Evolutionary conservation across 2,329 filamentous ascomycete species (phyloP).

Genomic region (Aspergillus chevalieri): DNA sequence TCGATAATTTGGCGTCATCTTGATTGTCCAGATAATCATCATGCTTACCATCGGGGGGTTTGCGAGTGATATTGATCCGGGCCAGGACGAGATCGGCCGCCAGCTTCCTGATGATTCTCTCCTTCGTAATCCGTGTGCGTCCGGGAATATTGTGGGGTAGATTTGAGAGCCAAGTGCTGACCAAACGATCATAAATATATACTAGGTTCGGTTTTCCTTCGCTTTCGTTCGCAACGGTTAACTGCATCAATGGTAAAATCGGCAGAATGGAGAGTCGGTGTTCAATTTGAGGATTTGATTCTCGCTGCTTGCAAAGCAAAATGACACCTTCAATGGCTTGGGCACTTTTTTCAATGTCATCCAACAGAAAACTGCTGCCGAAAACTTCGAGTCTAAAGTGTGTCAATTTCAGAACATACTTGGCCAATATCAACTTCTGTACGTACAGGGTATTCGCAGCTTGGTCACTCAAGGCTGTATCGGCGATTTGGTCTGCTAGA

Average conservation of each 20-base stretch:
- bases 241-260: slow-evolving; percentile 8
- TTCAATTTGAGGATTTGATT: slow-evolving; percentile 2
- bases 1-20: neutral
- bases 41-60: neutral
- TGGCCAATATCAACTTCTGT: neutral
- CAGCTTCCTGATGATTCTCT: slow-evolving; percentile 31
- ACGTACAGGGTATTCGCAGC: slow-evolving; percentile 26
- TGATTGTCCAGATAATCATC: neutral
- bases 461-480: slow-evolving; percentile 3
- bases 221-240: slow-evolving; percentile 1
- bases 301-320: slow-evolving; percentile 8
- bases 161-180: slow-evolving; percentile 31
- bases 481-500: slow-evolving; percentile 10
- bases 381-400: slow-evolving; percentile 27
- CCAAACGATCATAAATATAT: slow-evolving; percentile 29
- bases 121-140: slow-evolving; percentile 33
- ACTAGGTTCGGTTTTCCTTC: slow-evolving; percentile 15
- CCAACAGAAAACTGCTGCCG: slow-evolving; percentile 18
- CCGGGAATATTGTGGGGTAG: slow-evolving; percentile 29
- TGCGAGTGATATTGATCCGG: slow-evolving; percentile 20
- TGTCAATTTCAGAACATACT: slow-evolving; percentile 5
- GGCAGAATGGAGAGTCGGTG: slow-evolving; percentile 17
- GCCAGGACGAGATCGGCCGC: slow-evolving; percentile 32
- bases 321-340: slow-evolving; percentile 23
- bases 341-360: slow-evolving; percentile 33